Conservation (phyloP, 2,329 filamentous ascomycete genomes). For the Cladosporium austrohemisphaericum region DNA sequence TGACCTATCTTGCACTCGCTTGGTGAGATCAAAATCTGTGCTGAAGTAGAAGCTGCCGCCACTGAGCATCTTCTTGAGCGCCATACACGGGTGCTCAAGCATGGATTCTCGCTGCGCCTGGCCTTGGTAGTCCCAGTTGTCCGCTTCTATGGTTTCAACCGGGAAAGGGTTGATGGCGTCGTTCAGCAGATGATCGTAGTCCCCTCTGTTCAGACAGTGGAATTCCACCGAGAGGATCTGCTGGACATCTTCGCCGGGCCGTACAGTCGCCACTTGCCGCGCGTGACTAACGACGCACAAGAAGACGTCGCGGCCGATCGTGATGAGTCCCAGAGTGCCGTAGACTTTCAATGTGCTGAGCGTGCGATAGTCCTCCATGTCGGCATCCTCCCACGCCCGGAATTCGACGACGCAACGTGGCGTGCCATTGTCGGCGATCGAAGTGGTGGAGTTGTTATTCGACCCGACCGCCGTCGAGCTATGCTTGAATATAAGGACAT, state of each 20-base stretch:
- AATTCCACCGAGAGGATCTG: slow-evolving; percentile 85
- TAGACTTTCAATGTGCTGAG: slow-evolving; percentile 71
- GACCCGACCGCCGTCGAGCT: slow-evolving; percentile 64
- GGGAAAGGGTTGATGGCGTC: slow-evolving; percentile 55
- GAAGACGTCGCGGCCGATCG: slow-evolving; percentile 80
- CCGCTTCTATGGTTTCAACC: slow-evolving; percentile 51
- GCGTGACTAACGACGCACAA: slow-evolving; percentile 83
- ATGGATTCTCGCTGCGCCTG: slow-evolving; percentile 62
- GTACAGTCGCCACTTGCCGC: slow-evolving; percentile 71
- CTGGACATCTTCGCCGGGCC: slow-evolving; percentile 85
- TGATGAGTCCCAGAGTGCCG: slow-evolving; percentile 84
- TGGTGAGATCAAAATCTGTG: slow-evolving; percentile 95
- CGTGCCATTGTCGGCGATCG: slow-evolving; percentile 36
- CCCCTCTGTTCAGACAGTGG: slow-evolving; percentile 79
- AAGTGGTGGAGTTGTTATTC: slow-evolving; percentile 47
- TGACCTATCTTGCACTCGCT: slow-evolving; percentile 79
- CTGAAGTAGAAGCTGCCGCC: slow-evolving; percentile 98
- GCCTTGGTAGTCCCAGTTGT: slow-evolving; percentile 51
- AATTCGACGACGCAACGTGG: slow-evolving; percentile 87
- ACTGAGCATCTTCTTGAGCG: slow-evolving; percentile 84
- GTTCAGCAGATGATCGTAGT: slow-evolving; percentile 74
- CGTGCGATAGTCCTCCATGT: slow-evolving; percentile 72
- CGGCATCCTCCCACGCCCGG: slow-evolving; percentile 57
- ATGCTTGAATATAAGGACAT: slow-evolving; percentile 82
- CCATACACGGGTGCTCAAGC: slow-evolving; percentile 82